phyloP scores from a whole-genome alignment of 768 basidiomycete species.

The Sutorius australiensis region DNA sequence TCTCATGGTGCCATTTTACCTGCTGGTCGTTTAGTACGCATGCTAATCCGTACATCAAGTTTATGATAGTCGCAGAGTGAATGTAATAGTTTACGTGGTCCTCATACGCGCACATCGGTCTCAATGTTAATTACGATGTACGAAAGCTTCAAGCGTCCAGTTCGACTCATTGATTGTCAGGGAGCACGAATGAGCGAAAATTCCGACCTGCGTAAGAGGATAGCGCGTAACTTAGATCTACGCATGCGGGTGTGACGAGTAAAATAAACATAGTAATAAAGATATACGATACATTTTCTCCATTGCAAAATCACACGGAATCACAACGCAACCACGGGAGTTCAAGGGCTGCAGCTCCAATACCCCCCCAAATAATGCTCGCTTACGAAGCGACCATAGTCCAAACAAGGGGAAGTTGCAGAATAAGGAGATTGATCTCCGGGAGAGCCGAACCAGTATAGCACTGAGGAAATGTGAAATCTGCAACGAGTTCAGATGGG shows the following conservation, averaged over 20 bases:
- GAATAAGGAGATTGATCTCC: conserved; percentile 6
- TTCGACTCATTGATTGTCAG: too few species aligned
- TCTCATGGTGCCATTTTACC: background rate
- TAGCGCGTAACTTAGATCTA: background rate
- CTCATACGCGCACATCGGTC: too few species aligned
- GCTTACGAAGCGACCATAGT: background rate
- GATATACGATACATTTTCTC: background rate
- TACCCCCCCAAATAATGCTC: background rate
- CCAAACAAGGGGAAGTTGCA: conserved; percentile 6
- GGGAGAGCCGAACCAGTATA: background rate
- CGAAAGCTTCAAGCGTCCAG: too few species aligned
- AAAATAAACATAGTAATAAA: background rate
- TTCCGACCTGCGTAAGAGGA: background rate
- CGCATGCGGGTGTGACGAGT: too few species aligned
- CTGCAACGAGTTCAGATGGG: background rate
- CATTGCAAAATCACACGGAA: background rate
- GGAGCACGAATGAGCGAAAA: too few species aligned
- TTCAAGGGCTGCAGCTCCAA: background rate
- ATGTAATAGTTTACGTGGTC: too few species aligned
- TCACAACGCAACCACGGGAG: background rate
- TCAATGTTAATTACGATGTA: too few species aligned
- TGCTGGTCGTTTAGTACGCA: background rate
- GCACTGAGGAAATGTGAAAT: background rate
- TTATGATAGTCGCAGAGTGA: too few species aligned
- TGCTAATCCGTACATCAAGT: too few species aligned